Base-by-base conservation (phyloP, 1,284 basidiomycete genomes). In the Schizophyllum commune region DNA sequence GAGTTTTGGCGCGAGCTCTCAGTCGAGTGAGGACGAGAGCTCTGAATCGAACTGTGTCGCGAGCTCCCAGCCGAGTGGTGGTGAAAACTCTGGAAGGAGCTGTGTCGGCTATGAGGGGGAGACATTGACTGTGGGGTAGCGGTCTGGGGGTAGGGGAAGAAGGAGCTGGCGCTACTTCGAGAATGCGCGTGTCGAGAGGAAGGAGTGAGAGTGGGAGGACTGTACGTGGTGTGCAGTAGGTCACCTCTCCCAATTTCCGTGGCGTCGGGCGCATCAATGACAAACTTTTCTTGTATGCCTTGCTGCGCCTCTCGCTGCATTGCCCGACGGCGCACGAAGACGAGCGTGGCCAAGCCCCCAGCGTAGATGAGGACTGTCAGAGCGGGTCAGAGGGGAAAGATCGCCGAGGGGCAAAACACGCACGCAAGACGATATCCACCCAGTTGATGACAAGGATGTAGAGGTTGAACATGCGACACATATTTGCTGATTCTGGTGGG, bases 381-480 rank as follows among this genome's bases (percentile, higher is more conserved):
- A 47, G 39, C 2, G 13, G 4, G 8, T 47, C 39, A 47, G 39
- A 3, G 39, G 13, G 9, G 17, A 17, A 9, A 17, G 39, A 47
- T 17, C 13, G 3, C 17, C 39, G 39, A 47, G 39, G 9, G 3
- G 17, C 39, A 8, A 11, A 47, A 8, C 17, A 72, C 83, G 65
- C 65, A 87, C 85, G 72, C 52, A 85, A 69, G 1, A 70, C 68
- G 11, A 85, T 84, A 57, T 79, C 73, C 32, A 84, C 67, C 86
- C 86, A 88, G 64, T 76, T 81, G 20, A 76, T 76, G 1, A 83
- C 68, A 52, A 83, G 63, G 20, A 85, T 79, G 65, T 77, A 84
- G 9, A 79, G 64, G 61, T 79, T 77, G 52, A 85, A 72, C 17
- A 82, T 67, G 58, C 73, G 72, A 68, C 85, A 88, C 5, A 77